phyloP scores from a whole-genome alignment of 2,329 filamentous ascomycete genomes.

The Cytospora mali region DNA sequence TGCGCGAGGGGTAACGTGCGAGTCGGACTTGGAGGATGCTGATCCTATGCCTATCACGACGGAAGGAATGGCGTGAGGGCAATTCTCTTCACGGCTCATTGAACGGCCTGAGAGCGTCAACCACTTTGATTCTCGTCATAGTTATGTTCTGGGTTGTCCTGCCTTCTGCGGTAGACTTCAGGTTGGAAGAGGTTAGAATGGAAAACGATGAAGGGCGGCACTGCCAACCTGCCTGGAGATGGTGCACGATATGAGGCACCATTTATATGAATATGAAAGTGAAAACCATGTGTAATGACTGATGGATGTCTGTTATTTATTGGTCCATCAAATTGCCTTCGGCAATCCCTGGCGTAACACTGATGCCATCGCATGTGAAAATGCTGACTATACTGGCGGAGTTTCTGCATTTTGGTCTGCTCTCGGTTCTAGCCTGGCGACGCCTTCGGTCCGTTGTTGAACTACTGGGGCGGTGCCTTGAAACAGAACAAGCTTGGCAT shows the following conservation, averaged over 20 bases:
- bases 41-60: background rate
- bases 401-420: background rate
- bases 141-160: conserved; percentile 39
- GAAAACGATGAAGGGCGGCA: background rate
- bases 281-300: background rate
- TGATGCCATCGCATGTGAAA: background rate
- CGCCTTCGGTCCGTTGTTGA: background rate
- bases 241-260: background rate
- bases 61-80: background rate
- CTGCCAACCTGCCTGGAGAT: background rate
- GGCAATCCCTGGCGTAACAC: background rate
- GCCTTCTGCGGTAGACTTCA: background rate
- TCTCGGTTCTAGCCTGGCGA: background rate
- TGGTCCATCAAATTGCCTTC: background rate
- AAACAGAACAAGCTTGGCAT: no score
- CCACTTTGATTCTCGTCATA: conserved; percentile 44
- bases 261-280: background rate
- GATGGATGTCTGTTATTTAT: background rate
- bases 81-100: background rate
- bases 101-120: conserved; percentile 41
- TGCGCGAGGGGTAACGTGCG: background rate
- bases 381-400: background rate
- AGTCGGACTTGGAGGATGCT: background rate
- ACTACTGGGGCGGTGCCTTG: no score
- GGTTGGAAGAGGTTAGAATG: background rate